These are phyloP conservation scores for Crithidia sp. DNA, from an alignment of 208 protist genomes.

Conservation along the genomic window DNA sequence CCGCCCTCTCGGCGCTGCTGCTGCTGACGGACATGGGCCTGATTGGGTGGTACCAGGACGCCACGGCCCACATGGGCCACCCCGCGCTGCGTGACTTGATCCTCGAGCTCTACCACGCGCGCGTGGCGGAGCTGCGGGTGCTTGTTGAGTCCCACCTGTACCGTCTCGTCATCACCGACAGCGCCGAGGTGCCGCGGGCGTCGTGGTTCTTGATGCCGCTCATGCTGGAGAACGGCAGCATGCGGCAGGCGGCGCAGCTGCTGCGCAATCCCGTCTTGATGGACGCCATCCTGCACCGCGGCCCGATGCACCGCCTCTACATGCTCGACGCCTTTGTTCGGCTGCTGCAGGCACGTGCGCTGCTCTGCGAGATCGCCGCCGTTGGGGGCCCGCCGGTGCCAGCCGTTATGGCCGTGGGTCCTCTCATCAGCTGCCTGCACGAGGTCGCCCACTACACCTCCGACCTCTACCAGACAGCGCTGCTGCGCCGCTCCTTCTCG, in stretches of 20 bases:
- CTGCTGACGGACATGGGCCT: constrained; percentile 70
- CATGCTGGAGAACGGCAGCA: constrained; percentile 79
- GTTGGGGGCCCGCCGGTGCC: constrained; percentile 32
- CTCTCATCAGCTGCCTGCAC: constrained; percentile 46
- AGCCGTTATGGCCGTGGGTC: constrained; percentile 38
- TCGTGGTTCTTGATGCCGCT: constrained; percentile 66
- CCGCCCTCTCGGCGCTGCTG: constrained; percentile 64
- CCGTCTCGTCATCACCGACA: constrained; percentile 72
- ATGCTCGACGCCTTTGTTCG: constrained; percentile 71
- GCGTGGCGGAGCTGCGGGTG: constrained; percentile 65
- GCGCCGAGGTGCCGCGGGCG: constrained; percentile 62
- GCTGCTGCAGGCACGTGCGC: constrained; percentile 55
- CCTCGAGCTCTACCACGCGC: constrained; percentile 43
- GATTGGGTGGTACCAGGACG: constrained; percentile 49
- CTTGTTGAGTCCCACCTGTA: constrained; percentile 81
- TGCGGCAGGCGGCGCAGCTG: constrained; percentile 47
- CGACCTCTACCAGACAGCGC: constrained; percentile 67
- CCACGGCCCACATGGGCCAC: constrained; percentile 54
- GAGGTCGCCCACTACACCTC: constrained; percentile 57
- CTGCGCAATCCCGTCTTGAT: constrained; percentile 59
- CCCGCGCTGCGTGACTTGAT: constrained; percentile 48
- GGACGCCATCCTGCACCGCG: constrained; percentile 52
- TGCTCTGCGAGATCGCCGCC: constrained; percentile 61
- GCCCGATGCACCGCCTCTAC: constrained; percentile 37
- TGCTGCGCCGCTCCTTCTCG: constrained; percentile 56